Percentiles rank a stretch among this genome's conserved stretches.
These are phyloP conservation scores for Globisporangium irregulare DNA, from an alignment of 352 stramenopile species.

Conservation along the genomic window DNA sequence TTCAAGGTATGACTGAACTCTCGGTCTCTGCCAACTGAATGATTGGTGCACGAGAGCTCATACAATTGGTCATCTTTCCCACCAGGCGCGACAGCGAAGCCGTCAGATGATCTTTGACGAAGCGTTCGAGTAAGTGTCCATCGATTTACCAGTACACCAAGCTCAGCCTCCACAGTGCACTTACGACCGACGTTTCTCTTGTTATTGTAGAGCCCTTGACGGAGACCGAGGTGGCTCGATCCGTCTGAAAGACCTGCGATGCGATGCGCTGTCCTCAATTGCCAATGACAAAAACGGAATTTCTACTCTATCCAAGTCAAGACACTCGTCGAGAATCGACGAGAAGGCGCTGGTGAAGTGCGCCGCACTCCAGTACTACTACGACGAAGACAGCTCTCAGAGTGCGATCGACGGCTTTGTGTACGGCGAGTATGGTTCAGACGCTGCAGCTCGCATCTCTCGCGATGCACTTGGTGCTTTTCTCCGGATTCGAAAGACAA, in stretches of 20 bases:
- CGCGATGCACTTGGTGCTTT: conserved; percentile 12
- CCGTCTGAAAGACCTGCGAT: conserved; percentile 19
- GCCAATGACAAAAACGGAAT: neutral
- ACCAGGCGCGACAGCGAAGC: conserved; percentile 25
- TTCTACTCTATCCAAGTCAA: neutral
- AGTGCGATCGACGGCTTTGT: conserved; percentile 6
- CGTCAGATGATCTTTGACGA: conserved; percentile 23
- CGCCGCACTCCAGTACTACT: conserved; percentile 28
- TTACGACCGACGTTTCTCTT: neutral
- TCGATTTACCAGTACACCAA: too few species aligned
- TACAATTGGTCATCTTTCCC: neutral
- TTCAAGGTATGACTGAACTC: conserved; percentile 25
- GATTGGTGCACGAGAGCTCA: neutral
- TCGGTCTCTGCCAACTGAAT: neutral
- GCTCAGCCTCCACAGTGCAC: neutral
- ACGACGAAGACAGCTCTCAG: conserved; percentile 10
- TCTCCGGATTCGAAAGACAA: conserved; percentile 6
- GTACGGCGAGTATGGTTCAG: neutral
- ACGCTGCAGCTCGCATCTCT: neutral
- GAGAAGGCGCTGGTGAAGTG: conserved; percentile 17
- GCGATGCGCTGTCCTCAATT: conserved; percentile 1
- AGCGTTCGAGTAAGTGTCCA: conserved; percentile 26
- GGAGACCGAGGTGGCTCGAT: conserved; percentile 12
- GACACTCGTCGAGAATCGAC: conserved; percentile 14
- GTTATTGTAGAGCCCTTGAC: conserved; percentile 17